A percentile compares a stretch with the other conserved stretches of the same genome.
These are phyloP conservation scores for Coemansia sp. DNA, from an alignment of 371 early-diverging fungal species.

Conservation along the genomic window DNA sequence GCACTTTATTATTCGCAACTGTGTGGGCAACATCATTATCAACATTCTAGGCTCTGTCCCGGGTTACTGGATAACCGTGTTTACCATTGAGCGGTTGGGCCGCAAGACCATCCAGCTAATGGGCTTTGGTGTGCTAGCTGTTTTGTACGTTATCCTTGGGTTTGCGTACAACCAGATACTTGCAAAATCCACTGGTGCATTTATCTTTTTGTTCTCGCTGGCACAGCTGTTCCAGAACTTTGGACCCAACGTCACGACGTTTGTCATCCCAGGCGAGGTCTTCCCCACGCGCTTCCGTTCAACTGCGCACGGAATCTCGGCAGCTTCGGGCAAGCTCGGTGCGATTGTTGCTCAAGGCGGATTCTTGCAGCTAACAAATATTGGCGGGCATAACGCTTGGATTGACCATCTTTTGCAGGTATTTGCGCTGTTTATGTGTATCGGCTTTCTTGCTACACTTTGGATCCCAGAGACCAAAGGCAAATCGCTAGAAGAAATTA, in stretches of 20 bases:
- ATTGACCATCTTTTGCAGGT: constrained; percentile 68
- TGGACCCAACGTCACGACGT: constrained; percentile 89
- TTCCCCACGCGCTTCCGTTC: constrained; percentile 86
- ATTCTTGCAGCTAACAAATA: constrained; percentile 69
- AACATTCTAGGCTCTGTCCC: constrained; percentile 82
- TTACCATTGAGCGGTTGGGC: constrained; percentile 74
- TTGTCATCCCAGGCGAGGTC: constrained; percentile 83
- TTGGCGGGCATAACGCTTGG: constrained; percentile 64
- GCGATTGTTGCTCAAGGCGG: constrained; percentile 80
- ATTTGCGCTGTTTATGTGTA: constrained; percentile 75
- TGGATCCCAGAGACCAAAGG: constrained; percentile 76
- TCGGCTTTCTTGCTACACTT: constrained; percentile 65
- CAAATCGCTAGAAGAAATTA: constrained; percentile 65
- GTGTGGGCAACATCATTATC: constrained; percentile 79
- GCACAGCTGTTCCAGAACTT: constrained; percentile 89
- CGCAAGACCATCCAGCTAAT: constrained; percentile 79
- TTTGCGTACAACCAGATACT: constrained; percentile 63
- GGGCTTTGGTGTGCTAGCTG: constrained; percentile 72
- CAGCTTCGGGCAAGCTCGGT: constrained; percentile 82
- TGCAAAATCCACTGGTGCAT: constrained; percentile 57
- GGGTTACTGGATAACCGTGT: constrained; percentile 83
- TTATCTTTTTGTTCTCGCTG: constrained; percentile 73
- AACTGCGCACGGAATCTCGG: constrained; percentile 86
- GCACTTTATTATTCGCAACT: constrained; percentile 41
- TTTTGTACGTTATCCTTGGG: constrained; percentile 72